Conservation (phyloP, 805 yeast genomes). For the Ogataea pilisensis region DNA sequence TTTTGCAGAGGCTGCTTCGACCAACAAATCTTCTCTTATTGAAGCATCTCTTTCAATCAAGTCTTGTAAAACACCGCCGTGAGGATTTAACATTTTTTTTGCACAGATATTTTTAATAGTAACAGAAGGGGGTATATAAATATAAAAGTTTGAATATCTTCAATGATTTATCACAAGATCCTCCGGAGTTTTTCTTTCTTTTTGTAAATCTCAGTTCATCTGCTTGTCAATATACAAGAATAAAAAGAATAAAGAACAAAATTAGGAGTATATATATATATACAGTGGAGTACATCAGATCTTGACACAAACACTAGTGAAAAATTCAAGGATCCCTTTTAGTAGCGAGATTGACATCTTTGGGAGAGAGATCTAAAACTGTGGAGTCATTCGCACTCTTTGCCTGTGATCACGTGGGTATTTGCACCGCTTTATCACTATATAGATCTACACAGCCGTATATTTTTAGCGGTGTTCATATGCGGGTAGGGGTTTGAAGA, state of each 20-base stretch:
- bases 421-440: too few species aligned
- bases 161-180: not conserved
- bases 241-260: not conserved
- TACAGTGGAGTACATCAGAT: too few species aligned
- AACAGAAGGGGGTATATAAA: not conserved
- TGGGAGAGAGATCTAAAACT: not conserved
- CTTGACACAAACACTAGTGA: not conserved
- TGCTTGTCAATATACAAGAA: too few species aligned
- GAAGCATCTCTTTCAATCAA: constrained; percentile 75
- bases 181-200: too few species aligned
- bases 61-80: constrained; percentile 89
- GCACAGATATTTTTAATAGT: too few species aligned
- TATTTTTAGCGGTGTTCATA: too few species aligned
- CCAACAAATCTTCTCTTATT: constrained; percentile 49
- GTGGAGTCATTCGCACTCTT: constrained; percentile 1
- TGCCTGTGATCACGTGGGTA: not conserved
- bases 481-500: not conserved
- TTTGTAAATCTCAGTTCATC: too few species aligned
- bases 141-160: not conserved
- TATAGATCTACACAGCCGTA: constrained; percentile 2
- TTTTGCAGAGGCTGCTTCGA: constrained; percentile 51
- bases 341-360: not conserved
- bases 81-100: constrained; percentile 66
- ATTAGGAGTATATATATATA: not conserved
- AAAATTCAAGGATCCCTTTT: not conserved